phyloP scores from a whole-genome alignment of 2,329 filamentous ascomycete species.

The Fusarium liriodendri region DNA sequence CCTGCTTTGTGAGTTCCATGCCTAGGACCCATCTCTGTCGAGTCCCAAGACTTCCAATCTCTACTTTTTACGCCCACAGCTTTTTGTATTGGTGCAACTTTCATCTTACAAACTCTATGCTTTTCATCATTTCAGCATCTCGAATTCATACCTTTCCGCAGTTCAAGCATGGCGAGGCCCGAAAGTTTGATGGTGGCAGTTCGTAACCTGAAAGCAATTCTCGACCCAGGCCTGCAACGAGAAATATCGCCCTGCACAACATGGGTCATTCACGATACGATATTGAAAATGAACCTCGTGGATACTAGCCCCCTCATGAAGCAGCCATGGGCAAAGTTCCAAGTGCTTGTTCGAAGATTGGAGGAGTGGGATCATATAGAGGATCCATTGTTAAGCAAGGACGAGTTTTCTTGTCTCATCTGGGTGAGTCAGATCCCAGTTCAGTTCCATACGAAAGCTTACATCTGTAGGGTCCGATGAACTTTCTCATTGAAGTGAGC shows the following conservation, averaged over 20 bases:
- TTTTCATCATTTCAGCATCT: neutral
- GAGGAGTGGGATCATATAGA: slow-evolving; percentile 1
- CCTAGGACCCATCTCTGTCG: neutral
- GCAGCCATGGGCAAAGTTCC: neutral
- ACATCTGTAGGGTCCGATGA: slow-evolving; percentile 18
- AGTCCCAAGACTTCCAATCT: too few relatives aligned
- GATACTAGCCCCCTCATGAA: neutral
- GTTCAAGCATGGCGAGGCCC: neutral
- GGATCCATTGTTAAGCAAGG: slow-evolving; percentile 10
- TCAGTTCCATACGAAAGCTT: neutral
- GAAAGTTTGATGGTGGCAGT: neutral
- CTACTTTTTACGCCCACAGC: neutral
- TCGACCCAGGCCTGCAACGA: neutral
- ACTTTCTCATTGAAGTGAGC: slow-evolving; percentile 9
- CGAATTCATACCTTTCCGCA: neutral
- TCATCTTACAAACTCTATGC: neutral
- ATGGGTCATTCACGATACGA: neutral
- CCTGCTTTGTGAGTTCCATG: neutral
- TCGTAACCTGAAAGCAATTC: neutral
- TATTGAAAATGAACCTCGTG: neutral
- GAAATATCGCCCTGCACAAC: neutral
- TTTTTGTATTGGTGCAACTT: neutral
- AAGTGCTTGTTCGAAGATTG: slow-evolving; percentile 15
- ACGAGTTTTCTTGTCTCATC: slow-evolving; percentile 9
- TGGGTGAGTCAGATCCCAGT: slow-evolving; percentile 1